Evolutionary conservation across 306 rosid species (phyloP).

Genomic region (Hippophae gyantsensis): DNA sequence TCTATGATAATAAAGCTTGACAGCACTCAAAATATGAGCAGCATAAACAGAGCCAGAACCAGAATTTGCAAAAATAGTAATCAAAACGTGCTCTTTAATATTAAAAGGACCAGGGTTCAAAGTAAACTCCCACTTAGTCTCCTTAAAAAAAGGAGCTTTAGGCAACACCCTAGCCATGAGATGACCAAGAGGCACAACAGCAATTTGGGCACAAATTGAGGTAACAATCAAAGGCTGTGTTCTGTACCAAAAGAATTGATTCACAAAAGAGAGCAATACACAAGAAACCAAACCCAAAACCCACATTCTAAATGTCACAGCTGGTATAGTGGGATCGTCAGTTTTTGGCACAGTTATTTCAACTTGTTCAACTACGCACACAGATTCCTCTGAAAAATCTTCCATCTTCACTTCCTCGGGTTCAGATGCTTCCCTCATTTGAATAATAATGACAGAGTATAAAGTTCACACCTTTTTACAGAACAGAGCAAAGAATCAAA

Average conservation of each 20-base stretch:
- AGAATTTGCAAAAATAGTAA: slow-evolving; percentile 33
- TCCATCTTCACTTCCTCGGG: no score
- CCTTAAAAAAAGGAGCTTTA: background rate
- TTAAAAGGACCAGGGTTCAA: slow-evolving; percentile 38
- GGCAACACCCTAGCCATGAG: slow-evolving; percentile 33
- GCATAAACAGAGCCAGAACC: slow-evolving; percentile 26
- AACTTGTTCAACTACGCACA: slow-evolving; percentile 20
- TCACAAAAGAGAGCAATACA: slow-evolving; percentile 18
- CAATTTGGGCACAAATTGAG: slow-evolving; percentile 24
- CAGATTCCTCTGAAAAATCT: no score
- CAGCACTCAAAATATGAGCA: slow-evolving; percentile 19
- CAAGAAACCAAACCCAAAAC: slow-evolving; percentile 19
- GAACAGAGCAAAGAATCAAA: no score
- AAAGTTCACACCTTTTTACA: no score
- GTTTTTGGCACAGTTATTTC: slow-evolving; percentile 30
- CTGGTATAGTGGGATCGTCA: slow-evolving; percentile 25
- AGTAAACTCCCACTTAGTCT: slow-evolving; percentile 18
- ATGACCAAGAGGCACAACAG: slow-evolving; percentile 27
- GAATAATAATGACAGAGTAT: no score
- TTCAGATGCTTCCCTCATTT: no score
- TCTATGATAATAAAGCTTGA: slow-evolving; percentile 26
- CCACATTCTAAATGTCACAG: slow-evolving; percentile 34
- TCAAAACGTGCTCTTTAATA: slow-evolving; percentile 32
- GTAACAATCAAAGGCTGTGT: slow-evolving; percentile 17
- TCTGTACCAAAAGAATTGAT: slow-evolving; percentile 29